These are phyloP conservation scores for Colletotrichum orchidophilum DNA, from an alignment of 2,329 filamentous ascomycete species.

Conservation along the genomic window DNA sequence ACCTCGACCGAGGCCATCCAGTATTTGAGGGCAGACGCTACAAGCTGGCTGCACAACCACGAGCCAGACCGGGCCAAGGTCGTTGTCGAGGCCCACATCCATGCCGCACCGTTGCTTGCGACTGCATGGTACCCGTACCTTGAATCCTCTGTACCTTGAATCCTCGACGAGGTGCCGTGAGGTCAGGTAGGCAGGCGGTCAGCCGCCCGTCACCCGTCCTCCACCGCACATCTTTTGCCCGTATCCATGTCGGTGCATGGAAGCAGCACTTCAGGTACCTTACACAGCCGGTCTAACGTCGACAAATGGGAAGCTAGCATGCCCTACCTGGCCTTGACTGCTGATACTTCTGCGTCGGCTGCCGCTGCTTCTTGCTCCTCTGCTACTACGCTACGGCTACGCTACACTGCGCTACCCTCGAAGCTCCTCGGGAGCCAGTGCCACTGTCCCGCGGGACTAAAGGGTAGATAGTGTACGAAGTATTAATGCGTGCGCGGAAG, in stretches of 20 bases:
- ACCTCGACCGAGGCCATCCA: not conserved
- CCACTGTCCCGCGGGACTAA: constrained; percentile 8
- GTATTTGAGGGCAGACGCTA: not conserved
- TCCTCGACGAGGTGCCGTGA: constrained; percentile 1
- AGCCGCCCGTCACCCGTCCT: constrained; percentile 17
- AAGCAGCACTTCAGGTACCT: constrained; percentile 27
- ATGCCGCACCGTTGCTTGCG: not conserved
- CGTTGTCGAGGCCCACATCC: not conserved
- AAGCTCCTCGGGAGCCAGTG: constrained; percentile 24
- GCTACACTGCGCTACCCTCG: not conserved
- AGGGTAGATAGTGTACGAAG: not conserved
- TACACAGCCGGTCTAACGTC: constrained; percentile 25
- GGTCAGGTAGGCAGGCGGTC: constrained; percentile 8
- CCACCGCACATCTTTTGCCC: not conserved
- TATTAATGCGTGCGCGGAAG: not conserved
- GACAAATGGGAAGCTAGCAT: constrained; percentile 12
- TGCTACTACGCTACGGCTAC: constrained; percentile 13
- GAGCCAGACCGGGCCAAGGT: constrained; percentile 8
- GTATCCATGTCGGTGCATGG: constrained; percentile 27
- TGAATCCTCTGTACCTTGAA: constrained; percentile 2
- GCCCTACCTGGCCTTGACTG: not conserved
- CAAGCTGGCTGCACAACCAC: not conserved
- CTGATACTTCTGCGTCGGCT: constrained; percentile 6
- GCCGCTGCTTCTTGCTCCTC: constrained; percentile 20
- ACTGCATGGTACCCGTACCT: not conserved